Percentiles rank a stretch among this genome's conserved stretches.
Conservation (phyloP, 2,329 filamentous ascomycete species). For the Calonectria crousiana region DNA sequence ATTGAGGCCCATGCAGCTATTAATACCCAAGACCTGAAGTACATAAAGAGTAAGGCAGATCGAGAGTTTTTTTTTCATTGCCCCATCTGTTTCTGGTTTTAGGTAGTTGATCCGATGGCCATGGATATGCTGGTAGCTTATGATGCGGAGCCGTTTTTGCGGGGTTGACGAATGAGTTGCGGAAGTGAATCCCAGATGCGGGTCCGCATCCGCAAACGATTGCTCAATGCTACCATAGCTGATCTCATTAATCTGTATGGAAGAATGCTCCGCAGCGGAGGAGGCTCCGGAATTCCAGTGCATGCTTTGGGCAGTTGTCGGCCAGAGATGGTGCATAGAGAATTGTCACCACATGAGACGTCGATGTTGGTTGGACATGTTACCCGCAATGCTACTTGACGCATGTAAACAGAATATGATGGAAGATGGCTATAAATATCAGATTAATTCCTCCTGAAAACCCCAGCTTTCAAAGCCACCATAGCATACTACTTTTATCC, state of each 20-base stretch:
- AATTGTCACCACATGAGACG: background rate
- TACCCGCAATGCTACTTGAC: background rate
- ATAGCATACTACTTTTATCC: background rate
- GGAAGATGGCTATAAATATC: background rate
- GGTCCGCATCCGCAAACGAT: conserved; percentile 22
- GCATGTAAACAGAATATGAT: background rate
- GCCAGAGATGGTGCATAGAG: background rate
- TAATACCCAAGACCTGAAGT: background rate
- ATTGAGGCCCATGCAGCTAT: background rate
- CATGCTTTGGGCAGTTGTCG: background rate
- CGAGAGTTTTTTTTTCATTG: background rate
- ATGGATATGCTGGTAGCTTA: background rate
- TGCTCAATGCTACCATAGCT: background rate
- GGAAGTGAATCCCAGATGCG: background rate
- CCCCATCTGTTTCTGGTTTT: background rate
- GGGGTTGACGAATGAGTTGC: conserved; percentile 11
- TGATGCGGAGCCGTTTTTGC: conserved; percentile 33
- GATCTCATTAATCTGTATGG: background rate
- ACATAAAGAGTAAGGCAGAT: background rate
- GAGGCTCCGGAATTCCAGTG: background rate
- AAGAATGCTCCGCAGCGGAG: background rate
- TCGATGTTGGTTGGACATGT: background rate
- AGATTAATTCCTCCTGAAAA: background rate
- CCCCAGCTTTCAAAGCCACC: background rate
- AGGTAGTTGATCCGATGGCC: background rate